A percentile compares a stretch with the other conserved stretches of the same genome.
Conservation (phyloP, 352 stramenopile genomes). For the Aphanomyces euteiches region DNA sequence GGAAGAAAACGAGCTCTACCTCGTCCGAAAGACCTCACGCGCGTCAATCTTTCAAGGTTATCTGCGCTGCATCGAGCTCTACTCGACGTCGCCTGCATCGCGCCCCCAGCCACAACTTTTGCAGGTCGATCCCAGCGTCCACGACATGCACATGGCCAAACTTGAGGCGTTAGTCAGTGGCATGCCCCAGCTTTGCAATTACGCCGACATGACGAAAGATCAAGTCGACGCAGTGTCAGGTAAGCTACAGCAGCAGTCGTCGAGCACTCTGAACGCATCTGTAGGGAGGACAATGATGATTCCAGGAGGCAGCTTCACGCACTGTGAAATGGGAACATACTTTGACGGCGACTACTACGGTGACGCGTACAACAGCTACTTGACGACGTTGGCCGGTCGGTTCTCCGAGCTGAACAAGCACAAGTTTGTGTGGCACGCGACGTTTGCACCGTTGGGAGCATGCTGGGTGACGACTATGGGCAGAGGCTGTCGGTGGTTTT, state of each 20-base stretch:
- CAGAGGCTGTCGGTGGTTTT: conserved; percentile 16
- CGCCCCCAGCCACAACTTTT: neutral
- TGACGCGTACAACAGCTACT: neutral
- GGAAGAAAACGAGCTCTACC: neutral
- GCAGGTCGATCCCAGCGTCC: neutral
- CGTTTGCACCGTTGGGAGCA: neutral
- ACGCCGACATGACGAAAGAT: neutral
- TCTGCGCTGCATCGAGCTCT: conserved; percentile 3
- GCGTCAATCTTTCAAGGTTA: conserved; percentile 3
- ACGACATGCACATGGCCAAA: neutral
- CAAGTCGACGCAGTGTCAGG: conserved; percentile 3
- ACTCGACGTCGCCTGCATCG: neutral
- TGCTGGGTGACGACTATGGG: conserved; percentile 12
- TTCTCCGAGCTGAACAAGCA: conserved; percentile 1
- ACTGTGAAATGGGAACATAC: neutral
- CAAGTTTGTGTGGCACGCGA: conserved; percentile 8
- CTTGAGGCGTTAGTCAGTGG: neutral
- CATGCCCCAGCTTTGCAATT: neutral
- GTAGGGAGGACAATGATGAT: neutral
- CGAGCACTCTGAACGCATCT: neutral
- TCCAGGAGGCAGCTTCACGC: neutral
- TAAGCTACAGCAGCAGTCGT: neutral
- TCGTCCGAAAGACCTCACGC: neutral
- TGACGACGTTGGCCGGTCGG: neutral
- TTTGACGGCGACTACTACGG: conserved; percentile 22